Conservation (phyloP, 257 asterid species). For the Solanum sejunctum region DNA sequence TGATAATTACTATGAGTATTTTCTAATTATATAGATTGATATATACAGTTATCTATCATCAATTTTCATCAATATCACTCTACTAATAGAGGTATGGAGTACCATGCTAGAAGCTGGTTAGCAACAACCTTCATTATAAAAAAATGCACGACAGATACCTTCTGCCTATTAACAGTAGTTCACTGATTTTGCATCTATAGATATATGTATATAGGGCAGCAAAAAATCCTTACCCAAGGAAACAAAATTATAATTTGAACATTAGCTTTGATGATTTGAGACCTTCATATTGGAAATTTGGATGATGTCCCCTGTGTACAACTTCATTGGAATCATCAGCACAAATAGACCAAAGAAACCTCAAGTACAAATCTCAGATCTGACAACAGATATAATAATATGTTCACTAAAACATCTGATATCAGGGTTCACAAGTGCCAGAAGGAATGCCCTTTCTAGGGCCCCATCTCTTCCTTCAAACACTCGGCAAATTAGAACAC, state of each 20-base stretch:
- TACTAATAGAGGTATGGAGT: not conserved
- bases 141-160: not conserved
- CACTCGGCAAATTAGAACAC: constrained; percentile 19
- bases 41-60: not conserved
- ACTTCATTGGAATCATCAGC: not conserved
- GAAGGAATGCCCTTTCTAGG: not conserved
- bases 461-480: not conserved
- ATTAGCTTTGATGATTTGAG: not conserved
- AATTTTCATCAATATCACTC: not conserved
- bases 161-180: not conserved
- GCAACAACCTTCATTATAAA: not conserved
- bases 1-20: no score
- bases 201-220: not conserved
- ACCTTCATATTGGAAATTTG: not conserved
- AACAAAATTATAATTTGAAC: not conserved
- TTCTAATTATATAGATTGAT: no score
- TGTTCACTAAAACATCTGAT: not conserved
- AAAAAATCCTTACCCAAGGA: not conserved
- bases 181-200: not conserved
- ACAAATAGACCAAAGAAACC: not conserved
- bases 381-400: not conserved
- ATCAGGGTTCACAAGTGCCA: not conserved
- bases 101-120: not conserved
- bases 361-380: not conserved
- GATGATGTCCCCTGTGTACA: not conserved